phyloP scores from a whole-genome alignment of 768 basidiomycete species.

The Nidularia sp. region DNA sequence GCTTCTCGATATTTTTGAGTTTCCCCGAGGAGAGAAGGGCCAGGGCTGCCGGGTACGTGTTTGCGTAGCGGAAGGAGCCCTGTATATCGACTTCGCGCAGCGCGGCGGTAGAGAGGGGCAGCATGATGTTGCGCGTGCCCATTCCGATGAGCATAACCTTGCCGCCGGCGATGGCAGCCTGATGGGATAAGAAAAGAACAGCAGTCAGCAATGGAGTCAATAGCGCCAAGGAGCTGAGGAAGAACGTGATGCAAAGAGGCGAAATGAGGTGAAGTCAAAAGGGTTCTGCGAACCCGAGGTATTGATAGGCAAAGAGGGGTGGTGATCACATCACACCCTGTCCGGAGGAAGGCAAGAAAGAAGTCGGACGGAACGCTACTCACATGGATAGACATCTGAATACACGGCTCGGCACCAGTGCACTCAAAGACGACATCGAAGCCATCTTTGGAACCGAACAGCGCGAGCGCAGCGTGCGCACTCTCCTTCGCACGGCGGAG shows the following conservation, averaged over 20 bases:
- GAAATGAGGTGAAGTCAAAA: background rate
- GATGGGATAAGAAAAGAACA: conserved; percentile 6
- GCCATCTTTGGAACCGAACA: conserved; percentile 65
- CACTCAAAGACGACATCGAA: conserved; percentile 95
- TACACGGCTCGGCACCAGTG: conserved; percentile 88
- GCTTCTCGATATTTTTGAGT: conserved; percentile 60
- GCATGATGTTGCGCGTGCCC: conserved; percentile 78
- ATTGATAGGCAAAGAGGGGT: background rate
- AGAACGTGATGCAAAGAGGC: conserved; percentile 9
- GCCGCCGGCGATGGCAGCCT: conserved; percentile 83
- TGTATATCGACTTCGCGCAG: conserved; percentile 89
- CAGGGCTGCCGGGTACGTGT: conserved; percentile 88
- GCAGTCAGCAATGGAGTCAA: background rate
- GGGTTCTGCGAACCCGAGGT: background rate
- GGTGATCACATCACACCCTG: too few relatives aligned
- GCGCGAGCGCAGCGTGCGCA: conserved; percentile 42
- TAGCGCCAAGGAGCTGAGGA: background rate
- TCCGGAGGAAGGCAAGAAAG: conserved; percentile 7
- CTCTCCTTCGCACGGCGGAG: conserved; percentile 59
- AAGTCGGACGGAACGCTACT: conserved; percentile 28
- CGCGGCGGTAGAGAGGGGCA: conserved; percentile 83
- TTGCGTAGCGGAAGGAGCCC: conserved; percentile 88
- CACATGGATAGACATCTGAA: conserved; percentile 88
- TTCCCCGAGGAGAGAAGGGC: conserved; percentile 66
- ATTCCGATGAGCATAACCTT: conserved; percentile 95